Base-by-base conservation (phyloP, 2,329 filamentous ascomycete species). In the Dothistroma pini region DNA sequence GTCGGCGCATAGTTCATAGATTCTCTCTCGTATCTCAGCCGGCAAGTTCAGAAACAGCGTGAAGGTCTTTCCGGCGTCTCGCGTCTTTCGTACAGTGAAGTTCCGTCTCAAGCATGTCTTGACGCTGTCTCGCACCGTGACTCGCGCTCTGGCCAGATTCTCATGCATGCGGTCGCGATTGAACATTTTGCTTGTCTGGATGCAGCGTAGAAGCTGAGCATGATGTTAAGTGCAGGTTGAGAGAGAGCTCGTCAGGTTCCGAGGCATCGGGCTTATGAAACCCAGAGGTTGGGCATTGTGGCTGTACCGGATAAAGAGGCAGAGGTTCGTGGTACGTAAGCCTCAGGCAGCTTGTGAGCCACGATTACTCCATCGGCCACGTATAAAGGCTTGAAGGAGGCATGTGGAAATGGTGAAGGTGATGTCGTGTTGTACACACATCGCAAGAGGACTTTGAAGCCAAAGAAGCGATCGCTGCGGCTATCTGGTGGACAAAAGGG, bases 1-100 rank as follows among this genome's bases (percentile, higher is more conserved):
- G 25, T 58, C 56, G 22, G 47, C 50, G 22, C 56, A 58, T 10
- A 51, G n/a, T 21, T 61, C 54, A 35, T 61, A 58, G 35, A 61
- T 50, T 34, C 47, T 34, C n/a, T 57, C 44, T 12, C 55, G 48
- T n/a, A 58, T 57, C 50, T 61, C 59, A 1, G 59, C 59, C 19
- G 59, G 59, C 22, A 57, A 35, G n/a, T 53, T 54, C 12, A 54
- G 41, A 41, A 61, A 48, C 10, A 55, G 51, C n/a, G 56, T n/a
- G 48, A 57, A 57, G 25, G 25, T 32, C 25, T 16, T 32, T 6
- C 14, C 7, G 2, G 55, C 14, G 11, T 57, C 44, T 16, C 31
- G 55, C 12, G 55, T 21, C 19, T 48, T 57, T 8, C 44, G 22
- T 8, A 57, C 55, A 32, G 48, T 57, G 35, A 57, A 57, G 41